Conservation (phyloP, 78 protist genomes). For the Dictyostelium capitatum region DNA sequence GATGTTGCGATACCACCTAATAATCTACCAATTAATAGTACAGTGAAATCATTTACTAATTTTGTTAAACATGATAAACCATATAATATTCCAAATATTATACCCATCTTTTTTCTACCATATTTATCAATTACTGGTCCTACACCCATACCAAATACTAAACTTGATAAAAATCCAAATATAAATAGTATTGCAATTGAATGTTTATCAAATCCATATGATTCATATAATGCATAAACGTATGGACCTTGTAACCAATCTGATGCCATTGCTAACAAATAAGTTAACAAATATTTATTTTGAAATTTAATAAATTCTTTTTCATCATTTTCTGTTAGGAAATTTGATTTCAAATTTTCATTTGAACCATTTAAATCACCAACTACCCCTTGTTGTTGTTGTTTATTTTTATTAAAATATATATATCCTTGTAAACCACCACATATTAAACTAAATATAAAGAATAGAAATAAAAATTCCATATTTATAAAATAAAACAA, state of each 20-base stretch:
- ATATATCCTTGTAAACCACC: slow-evolving; percentile 12
- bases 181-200: slow-evolving; percentile 94
- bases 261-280: slow-evolving; percentile 83
- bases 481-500: no score
- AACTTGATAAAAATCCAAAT: slow-evolving; percentile 93
- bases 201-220: slow-evolving; percentile 87
- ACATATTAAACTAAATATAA: not conserved
- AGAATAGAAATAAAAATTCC: not conserved
- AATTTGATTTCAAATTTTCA: not conserved
- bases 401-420: not conserved
- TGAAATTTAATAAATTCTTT: slow-evolving; percentile 58
- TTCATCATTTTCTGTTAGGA: not conserved
- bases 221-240: slow-evolving; percentile 94
- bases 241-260: slow-evolving; percentile 99
- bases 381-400: not conserved
- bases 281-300: slow-evolving; percentile 38
- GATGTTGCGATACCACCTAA: slow-evolving; percentile 97
- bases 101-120: slow-evolving; percentile 86
- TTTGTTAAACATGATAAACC: slow-evolving; percentile 90
- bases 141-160: slow-evolving; percentile 94
- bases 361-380: not conserved
- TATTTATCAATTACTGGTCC: slow-evolving; percentile 95
- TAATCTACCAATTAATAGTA: slow-evolving; percentile 94
- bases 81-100: slow-evolving; percentile 86
- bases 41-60: slow-evolving; percentile 41